phyloP scores from a whole-genome alignment of 495 filamentous ascomycete genomes.

The Hypoxylon intermedium region DNA sequence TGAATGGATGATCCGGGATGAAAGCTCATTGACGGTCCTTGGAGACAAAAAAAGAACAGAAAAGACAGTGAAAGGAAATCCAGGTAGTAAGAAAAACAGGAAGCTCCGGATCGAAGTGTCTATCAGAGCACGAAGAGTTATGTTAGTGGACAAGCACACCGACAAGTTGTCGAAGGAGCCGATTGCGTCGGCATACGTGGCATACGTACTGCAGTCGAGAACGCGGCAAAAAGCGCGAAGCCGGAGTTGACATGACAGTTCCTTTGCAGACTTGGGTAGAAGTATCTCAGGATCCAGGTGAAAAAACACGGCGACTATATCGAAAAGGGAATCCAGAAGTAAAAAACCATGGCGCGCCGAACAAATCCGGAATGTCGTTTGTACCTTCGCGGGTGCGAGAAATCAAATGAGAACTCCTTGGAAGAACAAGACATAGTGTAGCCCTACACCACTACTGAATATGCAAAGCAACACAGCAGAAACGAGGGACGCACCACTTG shows the following conservation, averaged over 20 bases:
- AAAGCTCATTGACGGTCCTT: slow-evolving; percentile 4
- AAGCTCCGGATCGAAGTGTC: slow-evolving; percentile 21
- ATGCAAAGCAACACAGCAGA: slow-evolving; percentile 39
- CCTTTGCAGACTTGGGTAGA: slow-evolving; percentile 2
- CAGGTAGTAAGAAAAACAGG: slow-evolving; percentile 21
- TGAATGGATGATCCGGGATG: slow-evolving; percentile 22
- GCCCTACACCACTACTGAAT: slow-evolving; percentile 33
- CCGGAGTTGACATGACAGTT: slow-evolving; percentile 15
- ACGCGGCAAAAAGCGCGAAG: slow-evolving; percentile 8
- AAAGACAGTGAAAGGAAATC: slow-evolving; percentile 26
- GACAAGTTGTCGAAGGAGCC: slow-evolving; percentile 11
- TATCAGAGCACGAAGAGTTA: slow-evolving; percentile 23
- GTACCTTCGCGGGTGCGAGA: slow-evolving; percentile 14
- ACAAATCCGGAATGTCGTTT: slow-evolving; percentile 26
- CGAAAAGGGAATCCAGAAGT: not conserved
- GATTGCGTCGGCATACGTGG: slow-evolving; percentile 27
- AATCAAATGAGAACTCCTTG: slow-evolving; percentile 15
- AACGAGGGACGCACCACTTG: slow-evolving; percentile 33
- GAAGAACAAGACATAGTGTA: slow-evolving; percentile 21
- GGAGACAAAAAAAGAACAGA: slow-evolving; percentile 1
- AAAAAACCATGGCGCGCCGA: slow-evolving; percentile 4
- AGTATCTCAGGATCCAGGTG: slow-evolving; percentile 7
- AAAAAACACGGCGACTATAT: slow-evolving; percentile 16
- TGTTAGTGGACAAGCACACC: slow-evolving; percentile 26
- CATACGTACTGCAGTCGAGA: slow-evolving; percentile 34